These are phyloP conservation scores for Ascobolus immersus DNA, from an alignment of 495 filamentous ascomycete genomes.

Conservation along the genomic window DNA sequence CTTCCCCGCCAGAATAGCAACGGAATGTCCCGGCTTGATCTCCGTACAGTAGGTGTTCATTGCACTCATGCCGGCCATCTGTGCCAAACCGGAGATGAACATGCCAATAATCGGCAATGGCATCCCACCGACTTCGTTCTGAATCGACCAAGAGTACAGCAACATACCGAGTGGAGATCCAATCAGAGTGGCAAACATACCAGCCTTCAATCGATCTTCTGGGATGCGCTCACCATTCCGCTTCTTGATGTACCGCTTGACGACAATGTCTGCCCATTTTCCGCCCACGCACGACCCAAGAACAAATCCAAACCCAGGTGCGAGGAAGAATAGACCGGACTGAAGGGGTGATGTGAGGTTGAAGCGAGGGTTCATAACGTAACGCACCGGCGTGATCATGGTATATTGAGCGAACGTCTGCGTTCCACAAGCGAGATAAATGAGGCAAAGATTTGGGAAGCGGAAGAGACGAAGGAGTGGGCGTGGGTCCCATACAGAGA, in stretches of 20 bases:
- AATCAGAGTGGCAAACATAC: too few relatives aligned
- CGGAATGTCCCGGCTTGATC: too few relatives aligned
- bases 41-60: too few relatives aligned
- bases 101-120: too few relatives aligned
- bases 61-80: too few relatives aligned
- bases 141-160: too few relatives aligned
- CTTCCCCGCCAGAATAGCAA: too few relatives aligned
- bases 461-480: conserved; percentile 32
- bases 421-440: conserved; percentile 31
- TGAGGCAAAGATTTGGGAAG: conserved; percentile 41
- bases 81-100: too few relatives aligned
- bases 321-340: conserved; percentile 46
- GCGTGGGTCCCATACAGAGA: too few relatives aligned
- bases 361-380: conserved; percentile 49
- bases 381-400: conserved; percentile 47
- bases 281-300: conserved; percentile 45
- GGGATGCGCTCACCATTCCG: conserved; percentile 33
- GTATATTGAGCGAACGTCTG: conserved; percentile 53
- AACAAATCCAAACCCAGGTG: conserved; percentile 45
- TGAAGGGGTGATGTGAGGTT: conserved; percentile 42
- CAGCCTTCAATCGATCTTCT: too few relatives aligned
- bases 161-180: too few relatives aligned
- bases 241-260: conserved; percentile 35
- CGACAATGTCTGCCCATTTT: conserved; percentile 39
- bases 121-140: too few relatives aligned